A percentile compares a stretch with the other conserved stretches of the same genome.
Evolutionary conservation across 1,284 basidiomycete species (phyloP).

Genomic region (Leccinum fallax): DNA sequence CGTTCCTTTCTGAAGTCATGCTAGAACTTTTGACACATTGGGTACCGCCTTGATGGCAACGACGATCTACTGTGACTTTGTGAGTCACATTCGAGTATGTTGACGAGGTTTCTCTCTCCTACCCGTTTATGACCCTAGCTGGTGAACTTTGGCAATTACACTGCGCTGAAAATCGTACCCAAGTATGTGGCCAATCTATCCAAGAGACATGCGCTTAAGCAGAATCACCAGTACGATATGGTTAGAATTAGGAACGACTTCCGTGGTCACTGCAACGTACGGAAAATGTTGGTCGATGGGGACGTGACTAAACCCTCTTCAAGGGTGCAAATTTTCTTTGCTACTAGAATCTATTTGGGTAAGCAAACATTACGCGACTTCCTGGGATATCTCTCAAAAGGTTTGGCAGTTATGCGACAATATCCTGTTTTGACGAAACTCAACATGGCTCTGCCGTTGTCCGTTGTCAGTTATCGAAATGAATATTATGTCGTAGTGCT

Average conservation of each 20-base stretch:
- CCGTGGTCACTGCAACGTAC: slow-evolving; percentile 5
- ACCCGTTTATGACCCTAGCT: background rate
- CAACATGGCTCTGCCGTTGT: slow-evolving; percentile 1
- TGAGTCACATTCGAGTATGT: background rate
- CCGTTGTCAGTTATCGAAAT: slow-evolving; percentile 7
- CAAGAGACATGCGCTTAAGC: background rate
- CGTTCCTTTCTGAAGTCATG: background rate
- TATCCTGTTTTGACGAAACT: slow-evolving; percentile 8
- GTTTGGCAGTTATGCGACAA: slow-evolving; percentile 8
- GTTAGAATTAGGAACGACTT: slow-evolving; percentile 9
- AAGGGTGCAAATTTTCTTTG: slow-evolving; percentile 11
- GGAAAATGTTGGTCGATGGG: background rate
- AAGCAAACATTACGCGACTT: slow-evolving; percentile 2
- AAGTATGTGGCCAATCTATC: slow-evolving; percentile 1
- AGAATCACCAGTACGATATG: slow-evolving; percentile 1
- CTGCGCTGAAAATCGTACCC: background rate
- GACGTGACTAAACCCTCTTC: background rate
- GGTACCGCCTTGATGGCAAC: slow-evolving; percentile 1
- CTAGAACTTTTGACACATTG: slow-evolving; percentile 4
- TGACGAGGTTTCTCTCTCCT: background rate
- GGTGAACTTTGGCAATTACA: slow-evolving; percentile 4
- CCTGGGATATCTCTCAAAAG: background rate
- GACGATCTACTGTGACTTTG: slow-evolving; percentile 8
- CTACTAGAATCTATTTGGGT: slow-evolving; percentile 8
- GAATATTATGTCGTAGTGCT: background rate